A percentile compares a stretch with the other conserved stretches of the same genome.
Conservation (phyloP, 306 rosid genomes). For the Gleditsia sinensis region DNA sequence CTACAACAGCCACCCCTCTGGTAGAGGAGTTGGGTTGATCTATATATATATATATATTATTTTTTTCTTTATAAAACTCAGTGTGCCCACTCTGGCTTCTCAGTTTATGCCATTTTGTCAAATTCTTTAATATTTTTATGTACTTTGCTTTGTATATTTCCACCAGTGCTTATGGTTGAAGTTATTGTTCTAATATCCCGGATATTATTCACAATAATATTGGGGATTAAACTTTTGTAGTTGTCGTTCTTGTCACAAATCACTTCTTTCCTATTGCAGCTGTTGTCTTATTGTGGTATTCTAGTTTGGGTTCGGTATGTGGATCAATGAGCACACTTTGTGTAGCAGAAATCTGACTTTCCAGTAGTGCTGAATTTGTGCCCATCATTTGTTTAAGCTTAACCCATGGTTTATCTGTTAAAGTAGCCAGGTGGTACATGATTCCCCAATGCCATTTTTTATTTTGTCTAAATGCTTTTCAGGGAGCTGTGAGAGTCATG, state of each 20-base stretch:
- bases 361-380: background rate
- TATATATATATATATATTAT: background rate
- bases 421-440: conserved; percentile 1
- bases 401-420: conserved; percentile 19
- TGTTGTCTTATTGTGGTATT: background rate
- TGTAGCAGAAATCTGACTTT: background rate
- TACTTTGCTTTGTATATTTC: background rate
- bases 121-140: background rate
- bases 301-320: background rate
- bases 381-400: conserved; percentile 9
- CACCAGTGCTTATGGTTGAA: background rate
- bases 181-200: background rate
- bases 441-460: conserved; percentile 34
- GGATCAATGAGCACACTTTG: background rate
- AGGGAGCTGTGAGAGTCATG: conserved; percentile 99
- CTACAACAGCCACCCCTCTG: background rate
- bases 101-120: background rate
- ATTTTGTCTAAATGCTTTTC: conserved; percentile 36
- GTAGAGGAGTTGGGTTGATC: conserved; percentile 12
- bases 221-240: conserved; percentile 18
- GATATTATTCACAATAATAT: background rate
- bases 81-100: background rate
- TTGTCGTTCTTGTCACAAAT: background rate
- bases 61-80: background rate
- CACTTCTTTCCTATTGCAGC: conserved; percentile 6